Percentiles rank a stretch among this genome's conserved stretches.
These are phyloP conservation scores for Cinnamomum chago DNA, from an alignment of 164 flowering plant species.

Conservation along the genomic window DNA sequence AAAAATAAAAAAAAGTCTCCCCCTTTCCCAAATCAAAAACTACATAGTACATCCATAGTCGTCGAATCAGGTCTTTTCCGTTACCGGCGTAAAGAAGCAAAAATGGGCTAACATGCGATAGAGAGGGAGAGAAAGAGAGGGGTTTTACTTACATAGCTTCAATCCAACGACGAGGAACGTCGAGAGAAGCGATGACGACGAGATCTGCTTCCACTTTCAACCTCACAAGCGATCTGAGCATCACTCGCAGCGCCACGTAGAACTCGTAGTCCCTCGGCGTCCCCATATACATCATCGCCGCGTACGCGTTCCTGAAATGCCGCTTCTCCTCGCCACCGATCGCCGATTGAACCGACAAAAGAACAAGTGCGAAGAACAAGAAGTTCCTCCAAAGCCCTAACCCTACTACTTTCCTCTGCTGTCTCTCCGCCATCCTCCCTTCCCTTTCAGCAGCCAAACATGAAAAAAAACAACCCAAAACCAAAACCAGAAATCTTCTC, in stretches of 20 bases:
- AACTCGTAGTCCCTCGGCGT: conserved; percentile 98
- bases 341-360: not conserved
- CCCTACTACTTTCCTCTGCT: not conserved
- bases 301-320: conserved; percentile 64
- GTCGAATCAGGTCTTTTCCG: too few relatives aligned
- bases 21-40: too few relatives aligned
- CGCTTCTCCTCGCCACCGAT: conserved; percentile 3
- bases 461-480: not conserved
- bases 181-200: conserved; percentile 85
- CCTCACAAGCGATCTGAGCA: conserved; percentile 61
- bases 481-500: not conserved
- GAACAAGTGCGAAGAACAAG: not conserved
- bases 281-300: conserved; percentile 98
- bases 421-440: conserved; percentile 2
- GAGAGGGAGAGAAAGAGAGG: not conserved
- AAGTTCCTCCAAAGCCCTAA: not conserved
- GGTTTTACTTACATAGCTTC: conserved; percentile 63
- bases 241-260: conserved; percentile 81
- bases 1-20: too few relatives aligned
- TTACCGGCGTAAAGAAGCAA: too few relatives aligned
- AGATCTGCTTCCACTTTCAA: conserved; percentile 75
- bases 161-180: conserved; percentile 81
- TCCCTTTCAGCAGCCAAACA: not conserved
- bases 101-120: not conserved
- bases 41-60: too few relatives aligned